These are phyloP conservation scores for Nepenthes alata DNA, from an alignment of 179 eudicot species.

Conservation along the genomic window DNA sequence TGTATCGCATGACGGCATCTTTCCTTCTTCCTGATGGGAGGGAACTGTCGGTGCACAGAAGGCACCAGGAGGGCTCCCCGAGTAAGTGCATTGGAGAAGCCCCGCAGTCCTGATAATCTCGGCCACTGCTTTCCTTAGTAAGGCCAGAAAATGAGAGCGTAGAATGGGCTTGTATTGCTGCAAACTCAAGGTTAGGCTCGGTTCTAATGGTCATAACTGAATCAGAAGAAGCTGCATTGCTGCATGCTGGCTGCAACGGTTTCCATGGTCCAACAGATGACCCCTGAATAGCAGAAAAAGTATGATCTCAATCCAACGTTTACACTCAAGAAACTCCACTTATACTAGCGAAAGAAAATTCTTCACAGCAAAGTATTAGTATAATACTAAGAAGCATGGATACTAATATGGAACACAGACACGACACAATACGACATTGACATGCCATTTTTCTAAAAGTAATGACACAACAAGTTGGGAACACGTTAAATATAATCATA, in stretches of 20 bases:
- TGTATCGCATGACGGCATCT: slow-evolving; percentile 87
- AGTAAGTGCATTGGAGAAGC: slow-evolving; percentile 60
- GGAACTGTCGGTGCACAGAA: slow-evolving; percentile 44
- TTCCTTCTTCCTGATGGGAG: slow-evolving; percentile 45
- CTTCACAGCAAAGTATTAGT: no score
- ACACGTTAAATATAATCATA: no score
- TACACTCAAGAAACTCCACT: no score
- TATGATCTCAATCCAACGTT: no score
- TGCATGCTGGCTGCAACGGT: slow-evolving; percentile 49
- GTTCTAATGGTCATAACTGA: slow-evolving; percentile 75
- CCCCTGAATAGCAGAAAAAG: slow-evolving; percentile 28
- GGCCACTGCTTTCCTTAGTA: slow-evolving; percentile 60
- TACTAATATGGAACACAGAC: no score
- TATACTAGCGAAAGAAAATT: no score
- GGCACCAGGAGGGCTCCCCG: slow-evolving; percentile 83
- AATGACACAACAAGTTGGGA: no score
- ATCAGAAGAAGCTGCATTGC: slow-evolving; percentile 79
- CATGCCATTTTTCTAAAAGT: no score
- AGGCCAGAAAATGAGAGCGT: slow-evolving; percentile 64
- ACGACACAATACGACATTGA: no score
- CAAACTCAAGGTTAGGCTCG: slow-evolving; percentile 46
- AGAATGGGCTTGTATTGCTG: slow-evolving; percentile 48
- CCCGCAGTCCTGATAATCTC: slow-evolving; percentile 86
- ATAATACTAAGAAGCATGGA: no score
- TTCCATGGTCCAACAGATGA: slow-evolving; percentile 37